phyloP scores from a whole-genome alignment of 805 yeast genomes.

The Tetrapisispora nanseiensis region DNA sequence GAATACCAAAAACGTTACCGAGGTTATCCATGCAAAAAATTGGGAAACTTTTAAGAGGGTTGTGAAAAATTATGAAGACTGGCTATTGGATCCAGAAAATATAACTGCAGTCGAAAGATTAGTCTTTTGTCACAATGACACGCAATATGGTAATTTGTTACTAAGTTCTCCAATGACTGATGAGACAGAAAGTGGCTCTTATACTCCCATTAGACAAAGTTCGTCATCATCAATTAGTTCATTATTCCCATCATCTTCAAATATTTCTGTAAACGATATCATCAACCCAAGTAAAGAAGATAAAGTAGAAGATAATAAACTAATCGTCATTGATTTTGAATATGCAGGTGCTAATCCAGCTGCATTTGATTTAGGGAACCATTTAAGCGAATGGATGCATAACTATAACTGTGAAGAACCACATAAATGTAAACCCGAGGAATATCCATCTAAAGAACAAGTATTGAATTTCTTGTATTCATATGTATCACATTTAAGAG shows the following conservation, averaged over 20 bases:
- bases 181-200: neutral
- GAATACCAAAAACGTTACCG: slow-evolving; percentile 27
- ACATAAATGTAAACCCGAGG: slow-evolving; percentile 34
- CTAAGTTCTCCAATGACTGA: slow-evolving; percentile 46
- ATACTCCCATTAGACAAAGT: slow-evolving; percentile 9
- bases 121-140: slow-evolving; percentile 90
- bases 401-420: slow-evolving; percentile 60
- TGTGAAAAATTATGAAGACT: slow-evolving; percentile 46
- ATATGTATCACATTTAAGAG: slow-evolving; percentile 55
- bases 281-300: slow-evolving; percentile 32
- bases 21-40: slow-evolving; percentile 31
- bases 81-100: slow-evolving; percentile 37
- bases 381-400: slow-evolving; percentile 95
- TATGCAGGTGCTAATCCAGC: slow-evolving; percentile 87
- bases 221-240: slow-evolving; percentile 17
- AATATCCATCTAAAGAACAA: slow-evolving; percentile 61
- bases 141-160: slow-evolving; percentile 89
- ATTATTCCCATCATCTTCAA: slow-evolving; percentile 23
- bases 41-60: slow-evolving; percentile 42
- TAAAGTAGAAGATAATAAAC: slow-evolving; percentile 49
- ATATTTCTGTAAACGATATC: slow-evolving; percentile 23
- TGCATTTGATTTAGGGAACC: slow-evolving; percentile 86
- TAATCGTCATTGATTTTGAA: slow-evolving; percentile 94
- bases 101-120: slow-evolving; percentile 25
- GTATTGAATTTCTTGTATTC: slow-evolving; percentile 62